These are phyloP conservation scores for Globisporangium nagaii DNA, from an alignment of 352 stramenopile genomes.

Conservation along the genomic window DNA sequence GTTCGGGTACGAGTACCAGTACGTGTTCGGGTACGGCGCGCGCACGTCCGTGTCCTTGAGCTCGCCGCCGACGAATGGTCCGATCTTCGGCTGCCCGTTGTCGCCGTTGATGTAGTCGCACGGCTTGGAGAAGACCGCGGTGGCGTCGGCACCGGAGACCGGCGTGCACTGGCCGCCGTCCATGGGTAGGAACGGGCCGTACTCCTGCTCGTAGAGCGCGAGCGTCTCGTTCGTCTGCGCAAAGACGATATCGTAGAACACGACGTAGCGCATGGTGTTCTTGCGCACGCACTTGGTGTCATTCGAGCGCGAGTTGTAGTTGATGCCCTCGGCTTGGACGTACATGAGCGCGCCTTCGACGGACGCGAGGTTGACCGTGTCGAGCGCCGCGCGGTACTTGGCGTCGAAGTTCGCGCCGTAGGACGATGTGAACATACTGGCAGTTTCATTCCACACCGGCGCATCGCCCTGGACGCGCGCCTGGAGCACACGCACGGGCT, in stretches of 20 bases:
- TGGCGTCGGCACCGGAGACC: conserved; percentile 16
- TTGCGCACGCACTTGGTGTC: conserved; percentile 35
- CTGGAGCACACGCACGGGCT: conserved; percentile 50
- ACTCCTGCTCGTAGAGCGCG: conserved; percentile 63
- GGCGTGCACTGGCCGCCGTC: conserved; percentile 60
- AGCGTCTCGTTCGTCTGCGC: conserved; percentile 76
- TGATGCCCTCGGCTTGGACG: conserved; percentile 49
- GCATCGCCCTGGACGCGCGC: conserved; percentile 54
- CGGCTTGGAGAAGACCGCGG: conserved; percentile 31
- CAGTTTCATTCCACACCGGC: conserved; percentile 34
- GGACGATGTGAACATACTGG: conserved; percentile 32
- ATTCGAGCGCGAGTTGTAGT: conserved; percentile 22
- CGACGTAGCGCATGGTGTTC: conserved; percentile 75
- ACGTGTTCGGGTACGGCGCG: conserved; percentile 63
- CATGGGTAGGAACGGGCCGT: conserved; percentile 64
- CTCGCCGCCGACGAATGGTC: conserved; percentile 56
- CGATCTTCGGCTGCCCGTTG: conserved; percentile 51
- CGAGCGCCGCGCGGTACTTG: conserved; percentile 28
- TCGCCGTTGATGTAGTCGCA: conserved; percentile 79
- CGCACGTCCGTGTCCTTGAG: conserved; percentile 40
- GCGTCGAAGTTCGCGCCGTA: conserved; percentile 27
- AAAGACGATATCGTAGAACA: conserved; percentile 80
- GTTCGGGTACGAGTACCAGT: conserved; percentile 83
- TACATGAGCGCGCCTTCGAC: conserved; percentile 50
- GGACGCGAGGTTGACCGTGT: conserved; percentile 34